Evolutionary conservation across 2,329 filamentous ascomycete genomes (phyloP).

Genomic region (Ophiostoma ulmi): DNA sequence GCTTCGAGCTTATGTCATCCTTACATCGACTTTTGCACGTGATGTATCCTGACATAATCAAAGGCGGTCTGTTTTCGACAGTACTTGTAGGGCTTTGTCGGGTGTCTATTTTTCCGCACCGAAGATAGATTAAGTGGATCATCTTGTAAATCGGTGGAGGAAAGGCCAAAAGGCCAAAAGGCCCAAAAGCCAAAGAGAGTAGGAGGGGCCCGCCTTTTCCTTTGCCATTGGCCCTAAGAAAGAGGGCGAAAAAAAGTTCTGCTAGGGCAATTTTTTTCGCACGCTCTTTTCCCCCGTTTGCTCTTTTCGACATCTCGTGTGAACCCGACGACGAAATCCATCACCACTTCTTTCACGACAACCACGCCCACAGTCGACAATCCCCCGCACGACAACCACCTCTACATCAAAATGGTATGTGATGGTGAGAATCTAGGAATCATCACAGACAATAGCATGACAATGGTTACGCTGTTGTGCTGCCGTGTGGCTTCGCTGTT

Average conservation of each 20-base stretch:
- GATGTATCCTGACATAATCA: not conserved
- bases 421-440: conserved; percentile 6
- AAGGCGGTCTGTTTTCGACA: not conserved
- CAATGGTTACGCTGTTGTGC: not conserved
- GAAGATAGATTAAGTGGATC: not conserved
- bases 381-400: conserved; percentile 24
- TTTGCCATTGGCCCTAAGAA: conserved; percentile 2
- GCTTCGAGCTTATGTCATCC: not conserved
- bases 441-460: not conserved
- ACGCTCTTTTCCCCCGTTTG: conserved; percentile 25
- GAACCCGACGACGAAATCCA: conserved; percentile 24
- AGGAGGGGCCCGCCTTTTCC: conserved; percentile 11
- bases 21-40: not conserved
- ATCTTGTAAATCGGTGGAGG: not conserved
- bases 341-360: conserved; percentile 19
- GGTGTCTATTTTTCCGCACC: not conserved
- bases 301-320: conserved; percentile 25
- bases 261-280: conserved; percentile 25
- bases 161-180: not conserved
- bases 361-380: conserved; percentile 24
- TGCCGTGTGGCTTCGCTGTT: conserved; percentile 7
- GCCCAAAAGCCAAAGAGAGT: not conserved
- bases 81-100: conserved; percentile 6
- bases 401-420: conserved; percentile 27
- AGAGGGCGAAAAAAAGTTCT: conserved; percentile 26